Base-by-base conservation (phyloP, 2,329 filamentous ascomycete species). In the Camptophora hylomeconis region DNA sequence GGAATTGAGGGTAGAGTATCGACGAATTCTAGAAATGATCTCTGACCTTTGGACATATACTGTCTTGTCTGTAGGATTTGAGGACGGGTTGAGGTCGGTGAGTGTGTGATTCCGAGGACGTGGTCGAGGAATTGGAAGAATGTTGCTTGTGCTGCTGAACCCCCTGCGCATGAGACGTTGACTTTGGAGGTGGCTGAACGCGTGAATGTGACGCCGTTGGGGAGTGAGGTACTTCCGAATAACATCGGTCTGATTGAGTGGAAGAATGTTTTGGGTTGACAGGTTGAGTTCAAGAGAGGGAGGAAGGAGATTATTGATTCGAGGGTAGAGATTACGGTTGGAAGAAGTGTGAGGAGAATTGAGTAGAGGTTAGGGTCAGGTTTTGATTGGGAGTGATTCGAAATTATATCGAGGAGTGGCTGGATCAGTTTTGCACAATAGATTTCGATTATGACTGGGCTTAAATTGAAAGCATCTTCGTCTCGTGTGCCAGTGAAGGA, bases 51-150 rank as follows among this genome's bases (percentile, higher is more conserved):
- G 13, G 35, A 32, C 35, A 37, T 37, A 17, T 37, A 37, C 2
- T 17, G 20, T 24, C 28, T 24, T 32, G 35, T 35, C 24, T 25
- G 27, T 24, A 30, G 16, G 12, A 37, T 20, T 20, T 33, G 20
- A 17, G 26, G 26, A 14, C 21, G 23, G 16, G 27, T 31, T n/a
- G n/a, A n/a, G n/a, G n/a, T n/a, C n/a, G n/a, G n/a, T n/a, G n/a
- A n/a, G 21, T 37, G 34, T n/a, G 20, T 24, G 16, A 37, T 22
- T 12, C 35, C 35, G 16, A 37, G 26, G 16, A 37, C 17, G 21
- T 32, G 31, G 18, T 37, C 35, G 9, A 35, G 28, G 23, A 37
- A 31, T 16, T 31, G 35, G 19, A 37, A 35, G n/a, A 37, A 16
- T 7, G 35, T n/a, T 11, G 28, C 31, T 17, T 37, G 35, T 20